phyloP scores from a whole-genome alignment of 2,329 filamentous ascomycete species.

The Clonostachys sp. region DNA sequence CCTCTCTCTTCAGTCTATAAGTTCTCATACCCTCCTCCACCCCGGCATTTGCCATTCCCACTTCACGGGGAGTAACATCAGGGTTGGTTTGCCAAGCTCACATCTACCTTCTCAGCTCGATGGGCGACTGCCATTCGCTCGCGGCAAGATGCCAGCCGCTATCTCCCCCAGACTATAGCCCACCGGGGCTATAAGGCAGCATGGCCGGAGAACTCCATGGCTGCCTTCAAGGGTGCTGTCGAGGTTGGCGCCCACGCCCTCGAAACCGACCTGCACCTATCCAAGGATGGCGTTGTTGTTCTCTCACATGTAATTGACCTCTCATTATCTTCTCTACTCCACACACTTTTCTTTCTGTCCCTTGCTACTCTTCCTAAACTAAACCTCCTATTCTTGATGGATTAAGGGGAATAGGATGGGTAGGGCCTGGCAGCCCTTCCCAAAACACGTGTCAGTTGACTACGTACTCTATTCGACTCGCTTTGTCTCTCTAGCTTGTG shows the following conservation, averaged over 20 bases:
- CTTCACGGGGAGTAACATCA: too few species aligned
- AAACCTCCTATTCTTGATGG: too few species aligned
- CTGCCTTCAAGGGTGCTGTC: conserved; percentile 70
- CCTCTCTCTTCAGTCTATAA: too few species aligned
- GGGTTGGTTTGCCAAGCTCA: too few species aligned
- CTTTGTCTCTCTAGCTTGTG: too few species aligned
- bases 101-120: conserved; percentile 10
- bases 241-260: conserved; percentile 72
- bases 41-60: too few species aligned
- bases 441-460: neutral
- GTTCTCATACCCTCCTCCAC: too few species aligned
- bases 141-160: conserved; percentile 12
- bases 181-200: conserved; percentile 75
- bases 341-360: neutral
- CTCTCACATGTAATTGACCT: conserved; percentile 64
- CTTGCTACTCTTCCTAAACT: neutral
- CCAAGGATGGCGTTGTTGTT: conserved; percentile 78
- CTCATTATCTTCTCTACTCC: neutral
- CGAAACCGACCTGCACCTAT: conserved; percentile 84
- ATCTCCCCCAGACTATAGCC: conserved; percentile 67
- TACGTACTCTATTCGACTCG: neutral
- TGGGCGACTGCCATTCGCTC: conserved; percentile 26
- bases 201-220: conserved; percentile 83
- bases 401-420: too few species aligned
- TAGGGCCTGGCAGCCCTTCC: too few species aligned